A percentile compares a stretch with the other conserved stretches of the same genome.
phyloP scores from a whole-genome alignment of 306 rosid species.

The Sophora flavescens region DNA sequence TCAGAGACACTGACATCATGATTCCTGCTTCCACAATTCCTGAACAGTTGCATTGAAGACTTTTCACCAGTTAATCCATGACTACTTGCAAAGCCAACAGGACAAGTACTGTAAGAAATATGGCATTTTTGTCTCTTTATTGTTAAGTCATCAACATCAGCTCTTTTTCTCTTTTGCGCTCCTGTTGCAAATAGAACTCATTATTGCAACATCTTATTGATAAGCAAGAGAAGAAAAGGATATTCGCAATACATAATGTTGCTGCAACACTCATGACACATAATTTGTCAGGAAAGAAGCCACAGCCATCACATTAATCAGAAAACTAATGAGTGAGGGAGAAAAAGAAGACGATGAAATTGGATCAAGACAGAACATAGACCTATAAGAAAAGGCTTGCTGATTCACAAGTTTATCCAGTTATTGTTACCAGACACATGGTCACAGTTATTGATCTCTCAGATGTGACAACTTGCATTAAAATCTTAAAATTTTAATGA shows the following conservation, averaged over 20 bases:
- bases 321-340: neutral
- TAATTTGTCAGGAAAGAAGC: conserved; percentile 33
- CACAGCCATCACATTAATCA: conserved; percentile 5
- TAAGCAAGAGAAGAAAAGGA: conserved; percentile 27
- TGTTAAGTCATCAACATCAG: conserved; percentile 41
- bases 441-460: conserved; percentile 20
- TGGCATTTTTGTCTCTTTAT: conserved; percentile 45
- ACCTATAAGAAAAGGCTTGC: conserved; percentile 7
- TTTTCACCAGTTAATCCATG: conserved; percentile 27
- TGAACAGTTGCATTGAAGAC: conserved; percentile 41
- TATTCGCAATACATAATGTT: conserved; percentile 22
- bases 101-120: conserved; percentile 42
- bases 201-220: conserved; percentile 11
- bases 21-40: conserved; percentile 39
- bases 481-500: conserved; percentile 24
- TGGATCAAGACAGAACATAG: neutral
- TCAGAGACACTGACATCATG: conserved; percentile 42
- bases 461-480: conserved; percentile 11
- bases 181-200: conserved; percentile 55
- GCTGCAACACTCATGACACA: conserved; percentile 24
- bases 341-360: neutral
- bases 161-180: conserved; percentile 57
- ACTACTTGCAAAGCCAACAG: conserved; percentile 44
- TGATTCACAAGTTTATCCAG: conserved; percentile 34
- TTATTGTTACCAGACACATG: conserved; percentile 26